Evolutionary conservation across 2,329 filamentous ascomycete genomes (phyloP).

Genomic region (Calonectria pteridis): DNA sequence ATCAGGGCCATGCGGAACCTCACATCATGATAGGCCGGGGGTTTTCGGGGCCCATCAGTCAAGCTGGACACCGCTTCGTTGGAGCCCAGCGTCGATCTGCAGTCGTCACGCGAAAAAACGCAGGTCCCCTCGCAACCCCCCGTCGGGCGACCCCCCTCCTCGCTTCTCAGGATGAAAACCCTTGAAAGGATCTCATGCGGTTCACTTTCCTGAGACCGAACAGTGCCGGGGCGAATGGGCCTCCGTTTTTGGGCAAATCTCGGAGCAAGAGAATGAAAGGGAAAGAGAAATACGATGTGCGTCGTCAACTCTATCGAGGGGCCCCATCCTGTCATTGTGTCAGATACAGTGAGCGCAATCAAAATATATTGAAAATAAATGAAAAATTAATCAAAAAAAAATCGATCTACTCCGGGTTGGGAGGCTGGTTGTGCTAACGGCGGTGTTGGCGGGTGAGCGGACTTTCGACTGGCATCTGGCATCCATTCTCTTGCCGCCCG

Average conservation of each 20-base stretch:
- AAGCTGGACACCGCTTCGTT: slow-evolving; percentile 41
- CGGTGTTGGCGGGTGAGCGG: slow-evolving; percentile 13
- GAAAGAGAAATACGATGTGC: slow-evolving; percentile 3
- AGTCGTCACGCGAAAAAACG: slow-evolving; percentile 25
- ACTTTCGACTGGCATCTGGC: not conserved
- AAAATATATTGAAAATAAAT: not conserved
- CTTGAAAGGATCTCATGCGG: slow-evolving; percentile 21
- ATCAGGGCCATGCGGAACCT: slow-evolving; percentile 18
- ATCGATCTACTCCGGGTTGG: slow-evolving; percentile 9
- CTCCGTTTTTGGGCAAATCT: slow-evolving; percentile 18
- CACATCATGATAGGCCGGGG: slow-evolving; percentile 19
- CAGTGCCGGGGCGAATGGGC: not conserved
- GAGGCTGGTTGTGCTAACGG: not conserved
- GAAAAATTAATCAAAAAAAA: no score
- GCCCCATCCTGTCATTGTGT: not conserved
- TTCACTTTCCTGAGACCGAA: slow-evolving; percentile 9
- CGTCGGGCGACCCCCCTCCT: not conserved
- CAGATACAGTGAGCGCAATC: slow-evolving; percentile 18
- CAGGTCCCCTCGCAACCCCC: slow-evolving; percentile 26
- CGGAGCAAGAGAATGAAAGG: slow-evolving; percentile 4
- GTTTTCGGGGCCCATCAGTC: slow-evolving; percentile 18
- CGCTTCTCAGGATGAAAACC: slow-evolving; percentile 17
- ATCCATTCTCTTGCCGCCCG: slow-evolving; percentile 14
- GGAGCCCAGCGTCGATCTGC: slow-evolving; percentile 39
- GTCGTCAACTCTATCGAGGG: slow-evolving; percentile 4